Evolutionary conservation across 805 yeast species (phyloP), one percentile per base, ranked within the genome.

Genomic region (Saturnispora diversa): DNA sequence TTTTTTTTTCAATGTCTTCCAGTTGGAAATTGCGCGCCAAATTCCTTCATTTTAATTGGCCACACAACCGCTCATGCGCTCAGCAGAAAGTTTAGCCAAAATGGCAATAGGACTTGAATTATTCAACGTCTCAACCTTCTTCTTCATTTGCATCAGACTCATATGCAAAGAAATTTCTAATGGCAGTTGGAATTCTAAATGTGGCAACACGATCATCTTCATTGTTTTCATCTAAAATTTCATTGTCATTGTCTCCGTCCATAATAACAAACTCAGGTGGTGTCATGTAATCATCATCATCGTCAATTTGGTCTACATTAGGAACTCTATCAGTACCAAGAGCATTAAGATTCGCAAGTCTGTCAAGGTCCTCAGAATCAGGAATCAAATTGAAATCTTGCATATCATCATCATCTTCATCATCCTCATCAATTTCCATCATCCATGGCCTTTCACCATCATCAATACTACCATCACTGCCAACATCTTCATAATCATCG

Each of bases 401-500:
- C 11, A 15, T 8, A 25, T 25, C 28, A 10, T 4, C 26, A 10
- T 13, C 27, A 7, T 19, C 17, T 6, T 16, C 29, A 25, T 29
- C 38, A 4, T 13, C 40, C 20, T 19, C 28, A 17, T 37, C 38
- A 26, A 15, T 19, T 26, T 25, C 44, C 17, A 12, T 15, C 12
- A 17, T 19, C 32, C 13, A 29, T 15, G 13, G 32, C 12, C 13
- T n/a, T n/a, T 30, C 37, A 23, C 16, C 30, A 13, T 31, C 35
- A 2, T 21, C 24, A 22, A 10, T 15, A 11, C n/a, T 29, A 23
- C 23, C 33, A 33, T n/a, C 21, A 12, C 16, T 19, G 28, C 27
- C 40, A 15, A 46, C 50, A 7, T 31, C 50, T 2, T 47, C 51
- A 27, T 29, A 44, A 22, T 43, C 38, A 22, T 42, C 49, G 11